Percentiles rank a stretch among this genome's conserved stretches.
Evolutionary conservation across 208 protist species (phyloP).

Genomic region (Endotrypanum monterogeii): DNA sequence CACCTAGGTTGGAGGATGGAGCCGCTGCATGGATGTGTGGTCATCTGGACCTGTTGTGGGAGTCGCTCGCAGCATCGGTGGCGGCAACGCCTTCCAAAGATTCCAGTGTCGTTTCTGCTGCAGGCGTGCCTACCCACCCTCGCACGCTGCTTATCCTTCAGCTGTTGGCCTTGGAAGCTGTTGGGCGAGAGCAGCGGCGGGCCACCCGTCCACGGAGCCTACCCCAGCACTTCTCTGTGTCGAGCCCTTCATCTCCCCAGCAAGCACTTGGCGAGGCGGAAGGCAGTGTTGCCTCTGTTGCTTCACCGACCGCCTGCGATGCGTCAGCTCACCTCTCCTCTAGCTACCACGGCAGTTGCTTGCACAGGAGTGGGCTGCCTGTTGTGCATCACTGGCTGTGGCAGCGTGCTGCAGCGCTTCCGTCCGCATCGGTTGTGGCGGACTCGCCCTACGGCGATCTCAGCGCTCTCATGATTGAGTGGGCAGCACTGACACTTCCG

Average conservation of each 20-base stretch:
- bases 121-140: not conserved
- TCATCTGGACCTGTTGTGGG: conserved; percentile 28
- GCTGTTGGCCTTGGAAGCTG: conserved; percentile 14
- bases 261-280: not conserved
- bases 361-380: not conserved
- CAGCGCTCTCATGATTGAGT: conserved; percentile 5
- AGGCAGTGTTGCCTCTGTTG: too few species aligned
- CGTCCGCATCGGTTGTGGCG: not conserved
- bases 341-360: not conserved
- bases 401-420: conserved; percentile 27
- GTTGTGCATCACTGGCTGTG: conserved; percentile 32
- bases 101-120: not conserved
- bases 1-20: conserved; percentile 4
- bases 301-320: not conserved
- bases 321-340: not conserved
- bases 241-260: not conserved
- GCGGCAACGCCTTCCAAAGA: not conserved
- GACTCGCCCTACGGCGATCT: conserved; percentile 2
- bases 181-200: not conserved
- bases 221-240: not conserved
- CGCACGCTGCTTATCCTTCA: conserved; percentile 21
- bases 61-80: not conserved
- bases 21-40: conserved; percentile 31
- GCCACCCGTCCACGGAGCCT: not conserved
- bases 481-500: conserved; percentile 11